Evolutionary conservation across 73 alveolate genomes (phyloP), one percentile per base, ranked within the genome.

Genomic region (Paramecium biaurelia): DNA sequence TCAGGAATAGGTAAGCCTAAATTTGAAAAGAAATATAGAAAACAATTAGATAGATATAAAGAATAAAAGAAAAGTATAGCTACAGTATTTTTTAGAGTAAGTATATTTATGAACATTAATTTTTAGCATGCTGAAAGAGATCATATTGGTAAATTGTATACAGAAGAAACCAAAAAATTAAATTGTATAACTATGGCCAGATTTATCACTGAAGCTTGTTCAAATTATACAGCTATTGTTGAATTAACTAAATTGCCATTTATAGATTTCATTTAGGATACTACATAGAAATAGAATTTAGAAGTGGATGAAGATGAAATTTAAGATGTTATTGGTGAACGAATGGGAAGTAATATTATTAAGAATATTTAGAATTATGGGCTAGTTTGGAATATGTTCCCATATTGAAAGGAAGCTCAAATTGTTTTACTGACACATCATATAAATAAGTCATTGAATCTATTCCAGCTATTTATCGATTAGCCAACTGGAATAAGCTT

Each of bases 311-410:
- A 5, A n/a, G 76, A 32, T 20, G 45, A 38, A 79, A 24, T 79
- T 10, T 9, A 38, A 43, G 74, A 79, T 41, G 18, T 79, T 3
- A 45, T 79, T 43, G 90, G 90, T 12, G 70, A 79, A 79, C 47
- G 90, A 2, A 79, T 79, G 90, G 90, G 74, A 41, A 79, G 90
- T 79, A 79, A 20, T 0, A 10, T 37, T 79, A 79, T 43, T n/a
- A 9, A 53, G 20, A 42, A 30, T 79, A 43, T 18, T 5, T 18
- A 79, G 90, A 79, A 79, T 24, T 79, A 24, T 79, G 90, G 90
- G 90, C 90, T 43, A 45, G 90, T 79, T 43, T 79, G 18, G 90
- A 79, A 15, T 79, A 79, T 43, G 90, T 79, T 14, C 90, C 90
- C 4, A 9, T 41, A n/a, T 45, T 79, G 30, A 30, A 42, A 79